Evolutionary conservation across 805 yeast species (phyloP), one percentile per base, ranked within the genome.

Genomic region (Zygosaccharomyces siamensis): DNA sequence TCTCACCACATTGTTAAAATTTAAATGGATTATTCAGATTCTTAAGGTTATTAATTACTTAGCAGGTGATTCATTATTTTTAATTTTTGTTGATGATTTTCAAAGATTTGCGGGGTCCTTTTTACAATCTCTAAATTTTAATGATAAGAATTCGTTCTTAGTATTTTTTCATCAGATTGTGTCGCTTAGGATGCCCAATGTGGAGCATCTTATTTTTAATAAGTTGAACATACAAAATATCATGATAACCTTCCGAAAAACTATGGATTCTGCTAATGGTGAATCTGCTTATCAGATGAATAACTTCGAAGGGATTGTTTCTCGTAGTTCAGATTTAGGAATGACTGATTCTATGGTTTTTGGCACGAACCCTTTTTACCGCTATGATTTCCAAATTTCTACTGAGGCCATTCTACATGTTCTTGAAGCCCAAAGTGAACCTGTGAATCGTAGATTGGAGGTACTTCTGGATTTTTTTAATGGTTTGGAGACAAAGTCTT

Each of bases 21-120:
- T 56, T 26, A 47, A 33, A 16, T 58, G 63, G 63, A 37, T 50
- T 12, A 47, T 50, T 23, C 58, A 59, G 43, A 39, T 52, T 2
- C 30, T 53, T 6, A 55, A 46, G 32, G 40, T 60, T 2, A 30
- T 46, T 3, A 45, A 45, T 16, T 26, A 48, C 42, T 37, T 60
- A 4, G 35, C 45, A 10, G 59, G 59, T 3, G 55, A 56, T 38
- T 47, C 50, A 3, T n/a, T 26, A 10, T 54, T 53, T 31, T 28
- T 43, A 30, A 48, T 50, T 31, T 55, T 38, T 33, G 42, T 52
- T 2, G 10, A 41, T 8, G 56, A 50, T 21, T 47, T 52, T 37
- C 52, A 51, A 14, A 49, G 44, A n/a, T 39, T 48, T 5, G 45
- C 50, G 3, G 41, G 46, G 7, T 16, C 39, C 14, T 33, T 32